A percentile compares a stretch with the other conserved stretches of the same genome.
phyloP scores from a whole-genome alignment of 202 grass and related monocot genomes.

The Tripidium arundinaceum region DNA sequence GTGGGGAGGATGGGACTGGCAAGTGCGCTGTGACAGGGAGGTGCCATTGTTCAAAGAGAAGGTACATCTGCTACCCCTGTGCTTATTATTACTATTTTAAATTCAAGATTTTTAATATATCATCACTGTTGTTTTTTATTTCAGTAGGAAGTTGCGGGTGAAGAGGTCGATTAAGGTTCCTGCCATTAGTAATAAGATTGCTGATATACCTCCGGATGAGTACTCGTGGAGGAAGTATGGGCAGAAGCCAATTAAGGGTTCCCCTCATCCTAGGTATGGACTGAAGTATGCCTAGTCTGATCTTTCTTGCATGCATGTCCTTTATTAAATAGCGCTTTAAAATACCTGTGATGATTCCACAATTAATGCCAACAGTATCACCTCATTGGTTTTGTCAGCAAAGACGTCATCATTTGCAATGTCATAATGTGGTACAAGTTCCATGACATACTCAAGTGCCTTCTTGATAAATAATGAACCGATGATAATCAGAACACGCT shows the following conservation, averaged over 20 bases:
- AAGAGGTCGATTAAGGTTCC: slow-evolving; percentile 96
- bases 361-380: slow-evolving; percentile 22
- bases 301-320: slow-evolving; percentile 9
- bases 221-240: slow-evolving; percentile 99
- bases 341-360: slow-evolving; percentile 13
- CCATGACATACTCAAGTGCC: slow-evolving; percentile 24
- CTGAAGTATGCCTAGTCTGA: not conserved
- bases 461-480: slow-evolving; percentile 23
- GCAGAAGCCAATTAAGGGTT: slow-evolving; percentile 97
- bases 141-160: slow-evolving; percentile 69
- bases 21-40: slow-evolving; percentile 65
- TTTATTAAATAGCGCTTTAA: slow-evolving; percentile 1
- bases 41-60: slow-evolving; percentile 96
- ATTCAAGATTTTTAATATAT: not conserved
- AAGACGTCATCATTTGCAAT: not conserved
- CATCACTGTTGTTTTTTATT: slow-evolving; percentile 7
- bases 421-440: not conserved
- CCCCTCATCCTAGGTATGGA: slow-evolving; percentile 94
- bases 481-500: slow-evolving; percentile 5
- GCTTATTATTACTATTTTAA: not conserved
- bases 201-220: slow-evolving; percentile 91
- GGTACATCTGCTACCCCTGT: slow-evolving; percentile 40
- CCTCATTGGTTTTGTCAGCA: not conserved
- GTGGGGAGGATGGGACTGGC: slow-evolving; percentile 63
- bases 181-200: slow-evolving; percentile 90